Percentiles rank a stretch among this genome's conserved stretches.
These are phyloP conservation scores for Cicer pinnatifidum DNA, from an alignment of 306 rosid species.

Conservation along the genomic window DNA sequence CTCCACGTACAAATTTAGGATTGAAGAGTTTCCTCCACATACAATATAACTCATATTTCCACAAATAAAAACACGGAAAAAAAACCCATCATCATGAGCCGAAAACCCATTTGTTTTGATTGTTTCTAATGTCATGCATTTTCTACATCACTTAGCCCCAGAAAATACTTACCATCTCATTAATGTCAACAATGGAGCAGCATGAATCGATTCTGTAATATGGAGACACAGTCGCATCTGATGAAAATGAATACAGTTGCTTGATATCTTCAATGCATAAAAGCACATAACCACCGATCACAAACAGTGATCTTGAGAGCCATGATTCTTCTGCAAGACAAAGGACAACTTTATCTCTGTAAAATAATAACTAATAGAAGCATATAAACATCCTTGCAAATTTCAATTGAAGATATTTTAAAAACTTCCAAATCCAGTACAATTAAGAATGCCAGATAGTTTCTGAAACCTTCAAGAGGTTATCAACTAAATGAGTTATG, in stretches of 20 bases:
- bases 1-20: too few relatives aligned
- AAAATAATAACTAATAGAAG: slow-evolving; percentile 34
- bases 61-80: too few relatives aligned
- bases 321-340: slow-evolving; percentile 63
- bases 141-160: slow-evolving; percentile 7
- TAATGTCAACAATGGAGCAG: slow-evolving; percentile 68
- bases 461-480: slow-evolving; percentile 23
- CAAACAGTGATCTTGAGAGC: slow-evolving; percentile 82
- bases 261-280: slow-evolving; percentile 74
- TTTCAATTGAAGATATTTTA: slow-evolving; percentile 14
- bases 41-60: too few relatives aligned
- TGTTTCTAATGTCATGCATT: slow-evolving; percentile 23
- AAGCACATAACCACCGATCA: slow-evolving; percentile 67
- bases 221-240: slow-evolving; percentile 55
- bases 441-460: slow-evolving; percentile 13
- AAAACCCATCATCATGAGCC: not conserved
- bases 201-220: slow-evolving; percentile 75
- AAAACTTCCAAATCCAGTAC: slow-evolving; percentile 16
- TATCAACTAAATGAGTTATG: not conserved
- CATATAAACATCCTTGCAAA: slow-evolving; percentile 14
- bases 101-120: slow-evolving; percentile 18
- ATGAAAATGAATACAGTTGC: slow-evolving; percentile 63
- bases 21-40: too few relatives aligned
- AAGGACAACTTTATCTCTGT: slow-evolving; percentile 34
- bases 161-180: slow-evolving; percentile 65